phyloP scores from a whole-genome alignment of 805 yeast species.

The Candida tammaniensis region DNA sequence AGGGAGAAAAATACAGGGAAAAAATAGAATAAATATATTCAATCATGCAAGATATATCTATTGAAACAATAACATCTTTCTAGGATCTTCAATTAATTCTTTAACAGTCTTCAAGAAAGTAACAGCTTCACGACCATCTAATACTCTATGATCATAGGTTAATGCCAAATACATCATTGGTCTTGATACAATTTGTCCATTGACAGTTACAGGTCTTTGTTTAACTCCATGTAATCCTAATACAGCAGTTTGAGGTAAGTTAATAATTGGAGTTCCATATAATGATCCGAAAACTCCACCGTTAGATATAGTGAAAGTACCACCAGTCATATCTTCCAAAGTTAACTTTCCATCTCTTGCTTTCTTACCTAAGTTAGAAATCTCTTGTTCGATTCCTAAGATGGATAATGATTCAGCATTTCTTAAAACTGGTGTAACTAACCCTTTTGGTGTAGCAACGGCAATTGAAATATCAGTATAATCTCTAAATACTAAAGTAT shows the following conservation, averaged over 20 bases:
- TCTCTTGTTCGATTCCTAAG: conserved; percentile 86
- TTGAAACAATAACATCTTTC: conserved; percentile 76
- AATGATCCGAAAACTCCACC: conserved; percentile 99
- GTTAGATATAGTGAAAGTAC: conserved; percentile 97
- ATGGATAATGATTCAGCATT: conserved; percentile 90
- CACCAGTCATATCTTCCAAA: conserved; percentile 98
- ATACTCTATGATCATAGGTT: conserved; percentile 96
- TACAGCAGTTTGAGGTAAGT: conserved; percentile 97
- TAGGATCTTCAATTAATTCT: conserved; percentile 97
- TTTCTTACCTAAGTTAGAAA: conserved; percentile 74
- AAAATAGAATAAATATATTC: not conserved
- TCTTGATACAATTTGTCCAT: conserved; percentile 93
- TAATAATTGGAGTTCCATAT: conserved; percentile 97
- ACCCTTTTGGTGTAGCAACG: conserved; percentile 98
- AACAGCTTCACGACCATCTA: conserved; percentile 99
- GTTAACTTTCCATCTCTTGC: conserved; percentile 97
- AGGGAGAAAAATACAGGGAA: not conserved
- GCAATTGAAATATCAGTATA: conserved; percentile 95
- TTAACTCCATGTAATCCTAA: conserved; percentile 96
- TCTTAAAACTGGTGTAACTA: conserved; percentile 96
- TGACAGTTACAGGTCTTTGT: conserved; percentile 94
- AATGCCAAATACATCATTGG: conserved; percentile 99
- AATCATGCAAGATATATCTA: conserved; percentile 6
- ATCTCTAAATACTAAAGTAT: conserved; percentile 93
- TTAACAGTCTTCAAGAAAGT: conserved; percentile 93